Evolutionary conservation across 768 basidiomycete species (phyloP), one percentile per base, ranked within the genome.

Genomic region (Boletus rex-veris): DNA sequence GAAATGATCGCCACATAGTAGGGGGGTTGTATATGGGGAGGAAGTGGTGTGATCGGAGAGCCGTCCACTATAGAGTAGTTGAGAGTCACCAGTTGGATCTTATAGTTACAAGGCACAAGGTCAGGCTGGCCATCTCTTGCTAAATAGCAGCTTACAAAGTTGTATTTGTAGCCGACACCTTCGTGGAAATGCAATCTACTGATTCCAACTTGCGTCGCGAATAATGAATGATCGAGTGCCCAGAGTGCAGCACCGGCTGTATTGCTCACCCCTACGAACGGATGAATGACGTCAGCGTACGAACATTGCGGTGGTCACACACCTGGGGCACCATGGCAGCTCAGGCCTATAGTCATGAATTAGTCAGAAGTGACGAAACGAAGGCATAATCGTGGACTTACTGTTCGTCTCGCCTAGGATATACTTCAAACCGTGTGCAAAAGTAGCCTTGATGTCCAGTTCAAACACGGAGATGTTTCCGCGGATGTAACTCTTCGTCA

Each of bases 81-180:
- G 42, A 88, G 69, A 1, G 80, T 72, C 35, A 74, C 64, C 5
- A 86, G 87, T 67, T 88, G 86, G 45, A 89, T 77, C 86, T 87
- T 47, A 5, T 40, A 1, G 56, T 70, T 50, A 18, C 19, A 37
- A 41, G 16, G 28, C 8, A 38, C 44, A 3, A 47, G 52, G 16
- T 41, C 8, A 19, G 33, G 7, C 16, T n/a, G 33, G 7, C 19
- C n/a, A 16, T n/a, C 18, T 43, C 30, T 11, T 19, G 36, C 8
- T 7, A 12, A 18, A 37, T 28, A 19, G 9, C 16, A 31, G 16
- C 56, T 49, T 31, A 83, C 85, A 49, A 86, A 71, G 62, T 80
- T 83, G 61, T 87, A 88, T 68, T 88, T 88, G 71, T 77, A 88
- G 1, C 86, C 86, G 49, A 88, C 72, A 15, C 85, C 86, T 51